A percentile compares a stretch with the other conserved stretches of the same genome.
phyloP scores from a whole-genome alignment of 176 grass and related monocot genomes.

The Musa beccarii region DNA sequence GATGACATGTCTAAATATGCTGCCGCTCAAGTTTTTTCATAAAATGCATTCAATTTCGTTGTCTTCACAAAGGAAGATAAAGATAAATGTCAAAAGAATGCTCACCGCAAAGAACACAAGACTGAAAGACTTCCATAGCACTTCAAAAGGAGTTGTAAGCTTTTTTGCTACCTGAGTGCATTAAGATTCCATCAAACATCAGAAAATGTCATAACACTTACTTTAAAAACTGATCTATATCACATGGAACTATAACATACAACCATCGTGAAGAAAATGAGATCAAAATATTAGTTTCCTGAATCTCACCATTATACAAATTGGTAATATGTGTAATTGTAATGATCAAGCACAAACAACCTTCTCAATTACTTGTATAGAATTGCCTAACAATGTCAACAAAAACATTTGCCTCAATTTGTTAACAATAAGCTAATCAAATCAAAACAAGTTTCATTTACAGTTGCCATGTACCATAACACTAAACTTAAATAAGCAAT shows the following conservation, averaged over 20 bases:
- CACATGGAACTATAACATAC: neutral
- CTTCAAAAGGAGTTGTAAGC: slow-evolving; percentile 64
- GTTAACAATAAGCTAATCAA: neutral
- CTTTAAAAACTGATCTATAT: neutral
- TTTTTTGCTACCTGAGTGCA: slow-evolving; percentile 52
- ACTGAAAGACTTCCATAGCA: slow-evolving; percentile 88
- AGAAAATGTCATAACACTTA: neutral
- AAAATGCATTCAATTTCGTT: neutral
- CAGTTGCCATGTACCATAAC: neutral
- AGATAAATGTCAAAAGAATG: slow-evolving; percentile 14
- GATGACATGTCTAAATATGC: neutral
- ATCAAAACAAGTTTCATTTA: neutral
- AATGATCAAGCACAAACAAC: neutral
- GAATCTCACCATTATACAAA: neutral
- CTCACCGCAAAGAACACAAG: slow-evolving; percentile 83
- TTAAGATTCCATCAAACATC: slow-evolving; percentile 2
- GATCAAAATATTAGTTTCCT: neutral
- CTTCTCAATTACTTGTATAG: neutral
- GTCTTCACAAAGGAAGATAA: neutral
- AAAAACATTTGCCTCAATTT: neutral
- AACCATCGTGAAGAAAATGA: neutral
- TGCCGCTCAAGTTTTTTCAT: neutral
- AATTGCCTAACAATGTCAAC: neutral
- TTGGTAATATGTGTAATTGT: neutral
- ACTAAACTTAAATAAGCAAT: neutral